These are phyloP conservation scores for Dothideomycetidae sp. DNA, from an alignment of 2,329 filamentous ascomycete species.

Conservation along the genomic window DNA sequence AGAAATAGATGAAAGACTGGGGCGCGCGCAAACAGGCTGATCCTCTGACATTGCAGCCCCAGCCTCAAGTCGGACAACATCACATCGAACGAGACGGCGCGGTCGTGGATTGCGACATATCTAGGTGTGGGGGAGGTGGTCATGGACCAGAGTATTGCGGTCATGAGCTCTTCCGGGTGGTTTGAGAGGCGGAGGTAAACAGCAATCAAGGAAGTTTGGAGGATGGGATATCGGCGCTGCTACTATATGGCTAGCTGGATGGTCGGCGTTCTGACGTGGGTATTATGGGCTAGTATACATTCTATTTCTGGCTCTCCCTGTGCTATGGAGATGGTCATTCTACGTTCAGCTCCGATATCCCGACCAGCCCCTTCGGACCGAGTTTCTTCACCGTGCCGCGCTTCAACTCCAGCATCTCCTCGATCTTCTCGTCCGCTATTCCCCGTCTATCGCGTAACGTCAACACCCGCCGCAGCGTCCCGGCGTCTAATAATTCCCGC, in stretches of 20 bases:
- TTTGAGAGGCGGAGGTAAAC: constrained; percentile 76
- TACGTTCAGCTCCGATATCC: constrained; percentile 14
- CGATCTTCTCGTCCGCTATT: constrained; percentile 19
- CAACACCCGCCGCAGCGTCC: constrained; percentile 25
- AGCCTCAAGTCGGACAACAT: constrained; percentile 83
- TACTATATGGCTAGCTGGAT: no score
- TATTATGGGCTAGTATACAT: no score
- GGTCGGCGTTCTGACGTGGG: no score
- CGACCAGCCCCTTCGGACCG: constrained; percentile 20
- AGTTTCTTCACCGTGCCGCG: constrained; percentile 21
- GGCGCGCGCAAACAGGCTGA: constrained; percentile 10
- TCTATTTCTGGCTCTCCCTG: no score
- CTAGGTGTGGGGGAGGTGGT: constrained; percentile 92
- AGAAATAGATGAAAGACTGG: background rate
- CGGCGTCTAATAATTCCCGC: constrained; percentile 32
- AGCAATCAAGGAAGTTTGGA: no score
- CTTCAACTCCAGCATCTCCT: constrained; percentile 22
- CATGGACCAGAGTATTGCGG: constrained; percentile 91
- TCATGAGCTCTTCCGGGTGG: constrained; percentile 74
- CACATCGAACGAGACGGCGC: constrained; percentile 42
- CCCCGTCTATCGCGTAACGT: constrained; percentile 20
- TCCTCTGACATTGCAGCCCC: constrained; percentile 42
- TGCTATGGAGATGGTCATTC: no score
- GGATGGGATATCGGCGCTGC: no score
- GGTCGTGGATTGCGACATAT: constrained; percentile 73